phyloP scores from a whole-genome alignment of 202 grass and related monocot species.

The Elaeis oleifera region DNA sequence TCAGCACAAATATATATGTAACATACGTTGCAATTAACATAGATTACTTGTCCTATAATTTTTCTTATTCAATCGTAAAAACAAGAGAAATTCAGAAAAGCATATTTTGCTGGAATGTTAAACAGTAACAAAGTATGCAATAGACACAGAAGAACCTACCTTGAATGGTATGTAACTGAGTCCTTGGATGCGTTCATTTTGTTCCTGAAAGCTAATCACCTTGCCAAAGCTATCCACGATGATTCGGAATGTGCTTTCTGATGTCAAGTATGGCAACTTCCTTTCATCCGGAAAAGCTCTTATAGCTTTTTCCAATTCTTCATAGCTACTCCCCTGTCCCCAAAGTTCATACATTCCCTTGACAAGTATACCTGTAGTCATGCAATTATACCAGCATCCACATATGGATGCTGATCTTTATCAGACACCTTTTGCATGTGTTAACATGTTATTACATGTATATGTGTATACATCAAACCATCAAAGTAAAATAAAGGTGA shows the following conservation, averaged over 20 bases:
- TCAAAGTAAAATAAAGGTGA: too few species aligned
- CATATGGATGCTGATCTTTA: too few species aligned
- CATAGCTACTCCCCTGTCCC: conserved; percentile 69
- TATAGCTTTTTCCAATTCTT: conserved; percentile 69
- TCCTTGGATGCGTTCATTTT: conserved; percentile 69
- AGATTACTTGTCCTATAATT: too few species aligned
- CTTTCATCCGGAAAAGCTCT: conserved; percentile 65
- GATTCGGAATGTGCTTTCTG: conserved; percentile 78
- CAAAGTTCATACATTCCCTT: conserved; percentile 96
- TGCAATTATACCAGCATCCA: background rate
- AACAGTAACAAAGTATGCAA: background rate
- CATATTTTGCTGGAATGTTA: too few species aligned
- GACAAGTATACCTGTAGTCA: conserved; percentile 51
- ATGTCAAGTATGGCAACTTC: conserved; percentile 64
- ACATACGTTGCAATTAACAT: too few species aligned
- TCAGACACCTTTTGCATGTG: background rate
- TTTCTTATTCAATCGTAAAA: too few species aligned
- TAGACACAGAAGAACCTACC: conserved; percentile 27
- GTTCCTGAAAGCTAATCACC: conserved; percentile 73
- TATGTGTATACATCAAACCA: background rate
- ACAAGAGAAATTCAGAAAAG: too few species aligned
- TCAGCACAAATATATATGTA: too few species aligned
- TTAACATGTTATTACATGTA: background rate
- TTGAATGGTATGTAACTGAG: conserved; percentile 81
- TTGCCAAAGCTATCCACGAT: conserved; percentile 81